A percentile compares a stretch with the other conserved stretches of the same genome.
Conservation (phyloP, 257 asterid species). For the Primulina eburnea region DNA sequence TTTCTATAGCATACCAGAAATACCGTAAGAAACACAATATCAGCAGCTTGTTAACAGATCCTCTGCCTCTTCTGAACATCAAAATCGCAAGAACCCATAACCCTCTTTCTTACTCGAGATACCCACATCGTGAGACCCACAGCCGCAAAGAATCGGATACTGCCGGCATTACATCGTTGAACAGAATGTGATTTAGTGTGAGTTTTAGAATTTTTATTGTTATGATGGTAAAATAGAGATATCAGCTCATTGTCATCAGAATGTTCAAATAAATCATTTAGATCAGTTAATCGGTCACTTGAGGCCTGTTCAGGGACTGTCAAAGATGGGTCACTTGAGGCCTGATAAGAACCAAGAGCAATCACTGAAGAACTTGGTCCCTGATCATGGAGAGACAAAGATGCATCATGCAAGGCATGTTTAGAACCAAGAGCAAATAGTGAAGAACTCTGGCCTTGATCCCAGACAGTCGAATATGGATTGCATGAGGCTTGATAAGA, state of each 20-base stretch:
- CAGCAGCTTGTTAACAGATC: constrained; percentile 9
- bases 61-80: constrained; percentile 29
- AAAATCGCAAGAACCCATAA: constrained; percentile 9
- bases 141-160: not conserved
- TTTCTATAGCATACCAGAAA: not conserved
- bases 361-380: not conserved
- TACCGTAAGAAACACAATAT: not conserved
- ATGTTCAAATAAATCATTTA: not conserved
- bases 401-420: not conserved
- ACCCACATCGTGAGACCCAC: constrained; percentile 17
- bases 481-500: not conserved
- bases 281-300: not conserved
- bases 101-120: constrained; percentile 28
- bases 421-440: too few relatives aligned
- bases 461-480: too few relatives aligned
- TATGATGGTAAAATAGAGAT: not conserved
- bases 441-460: not conserved
- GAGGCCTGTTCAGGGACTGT: not conserved
- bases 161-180: constrained; percentile 21
- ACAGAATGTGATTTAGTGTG: constrained; percentile 9
- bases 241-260: not conserved
- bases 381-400: not conserved
- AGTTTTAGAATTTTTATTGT: not conserved
- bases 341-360: not conserved
- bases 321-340: not conserved